These are phyloP conservation scores for Mortierella sp. DNA, from an alignment of 371 early-diverging fungal genomes.

Conservation along the genomic window DNA sequence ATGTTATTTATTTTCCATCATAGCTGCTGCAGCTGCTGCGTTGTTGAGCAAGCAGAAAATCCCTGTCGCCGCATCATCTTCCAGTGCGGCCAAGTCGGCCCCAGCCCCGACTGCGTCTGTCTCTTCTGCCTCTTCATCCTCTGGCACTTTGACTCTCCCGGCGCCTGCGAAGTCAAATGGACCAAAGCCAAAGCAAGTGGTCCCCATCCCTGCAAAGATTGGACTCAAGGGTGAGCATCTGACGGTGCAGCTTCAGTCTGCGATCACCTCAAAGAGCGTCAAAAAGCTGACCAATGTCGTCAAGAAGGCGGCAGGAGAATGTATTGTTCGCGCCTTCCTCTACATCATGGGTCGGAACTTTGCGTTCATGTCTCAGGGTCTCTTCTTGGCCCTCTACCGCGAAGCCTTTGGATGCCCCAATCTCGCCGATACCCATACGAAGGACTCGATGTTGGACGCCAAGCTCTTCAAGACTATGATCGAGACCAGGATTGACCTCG, in stretches of 20 bases:
- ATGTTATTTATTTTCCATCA: neutral
- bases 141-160: neutral
- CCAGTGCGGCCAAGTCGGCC: neutral
- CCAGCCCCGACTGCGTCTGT: neutral
- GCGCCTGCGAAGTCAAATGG: neutral
- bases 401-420: conserved; percentile 17
- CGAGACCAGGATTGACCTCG: neutral
- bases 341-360: conserved; percentile 18
- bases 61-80: too few relatives aligned
- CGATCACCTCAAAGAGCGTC: conserved; percentile 1
- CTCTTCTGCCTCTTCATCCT: neutral
- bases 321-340: conserved; percentile 21
- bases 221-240: neutral
- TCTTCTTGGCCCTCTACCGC: conserved; percentile 17
- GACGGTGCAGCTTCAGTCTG: neutral
- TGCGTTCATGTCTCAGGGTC: conserved; percentile 18
- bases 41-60: neutral
- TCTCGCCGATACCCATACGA: neutral
- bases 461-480: conserved; percentile 13
- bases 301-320: conserved; percentile 23
- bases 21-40: neutral
- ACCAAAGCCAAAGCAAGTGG: neutral
- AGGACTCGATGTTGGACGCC: conserved; percentile 10
- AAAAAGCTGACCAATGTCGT: conserved; percentile 13
- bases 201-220: neutral